phyloP scores from a whole-genome alignment of 2,329 filamentous ascomycete genomes.

The Myriosclerotinia scirpicola region DNA sequence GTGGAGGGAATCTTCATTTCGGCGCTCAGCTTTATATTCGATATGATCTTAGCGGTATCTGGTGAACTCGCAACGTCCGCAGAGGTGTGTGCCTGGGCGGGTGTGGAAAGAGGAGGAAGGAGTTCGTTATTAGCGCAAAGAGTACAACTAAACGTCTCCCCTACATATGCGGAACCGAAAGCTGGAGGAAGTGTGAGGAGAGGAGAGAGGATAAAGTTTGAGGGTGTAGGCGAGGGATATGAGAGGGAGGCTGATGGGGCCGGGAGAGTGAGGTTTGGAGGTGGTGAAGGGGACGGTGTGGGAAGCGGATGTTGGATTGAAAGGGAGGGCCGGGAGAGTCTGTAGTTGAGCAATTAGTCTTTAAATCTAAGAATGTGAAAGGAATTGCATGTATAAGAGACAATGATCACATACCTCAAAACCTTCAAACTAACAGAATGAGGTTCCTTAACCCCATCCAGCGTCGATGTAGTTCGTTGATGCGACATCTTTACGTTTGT shows the following conservation, averaged over 20 bases:
- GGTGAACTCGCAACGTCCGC: constrained; percentile 33
- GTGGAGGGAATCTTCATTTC: constrained; percentile 90
- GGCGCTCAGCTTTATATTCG: constrained; percentile 78
- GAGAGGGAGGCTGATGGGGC: constrained; percentile 65
- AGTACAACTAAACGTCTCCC: constrained; percentile 92
- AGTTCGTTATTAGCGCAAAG: constrained; percentile 93
- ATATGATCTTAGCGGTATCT: constrained; percentile 52
- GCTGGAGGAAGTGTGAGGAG: constrained; percentile 82
- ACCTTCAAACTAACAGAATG: constrained; percentile 79
- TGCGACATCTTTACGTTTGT: constrained; percentile 36
- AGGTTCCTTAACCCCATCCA: constrained; percentile 62
- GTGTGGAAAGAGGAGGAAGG: constrained; percentile 33
- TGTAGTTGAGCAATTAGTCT: constrained; percentile 42
- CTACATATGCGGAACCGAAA: constrained; percentile 93
- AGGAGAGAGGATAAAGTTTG: constrained; percentile 54
- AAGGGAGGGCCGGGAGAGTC: constrained; percentile 79
- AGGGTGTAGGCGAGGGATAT: constrained; percentile 54
- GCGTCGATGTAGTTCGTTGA: constrained; percentile 36
- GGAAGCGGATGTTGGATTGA: constrained; percentile 60
- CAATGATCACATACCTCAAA: constrained; percentile 52
- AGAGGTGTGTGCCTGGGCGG: background rate
- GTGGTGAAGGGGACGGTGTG: constrained; percentile 44
- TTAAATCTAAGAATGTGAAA: too few relatives aligned
- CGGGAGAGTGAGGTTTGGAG: constrained; percentile 25
- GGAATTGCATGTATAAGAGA: background rate